A percentile compares a stretch with the other conserved stretches of the same genome.
Evolutionary conservation across 495 filamentous ascomycete species (phyloP).

Genomic region (Neurospora sp.): DNA sequence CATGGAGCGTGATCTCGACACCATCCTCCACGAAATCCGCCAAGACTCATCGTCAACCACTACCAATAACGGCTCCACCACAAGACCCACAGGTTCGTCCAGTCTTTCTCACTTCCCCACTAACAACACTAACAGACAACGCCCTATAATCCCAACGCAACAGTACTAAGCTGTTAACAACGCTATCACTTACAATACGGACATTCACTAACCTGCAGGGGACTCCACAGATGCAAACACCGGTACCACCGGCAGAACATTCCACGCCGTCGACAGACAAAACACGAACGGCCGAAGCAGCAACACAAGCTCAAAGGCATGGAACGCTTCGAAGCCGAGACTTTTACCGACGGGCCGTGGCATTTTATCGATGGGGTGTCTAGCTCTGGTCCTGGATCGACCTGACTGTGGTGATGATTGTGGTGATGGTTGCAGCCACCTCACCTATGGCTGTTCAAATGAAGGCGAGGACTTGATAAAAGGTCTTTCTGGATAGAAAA

Average conservation of each 20-base stretch:
- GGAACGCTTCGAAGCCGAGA: background rate
- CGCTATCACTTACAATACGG: background rate
- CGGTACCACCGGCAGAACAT: background rate
- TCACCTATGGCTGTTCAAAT: background rate
- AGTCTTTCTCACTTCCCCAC: too few species aligned
- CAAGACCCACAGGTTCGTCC: background rate
- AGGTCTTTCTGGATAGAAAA: background rate
- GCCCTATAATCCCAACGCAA: rapidly evolving
- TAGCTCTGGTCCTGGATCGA: background rate
- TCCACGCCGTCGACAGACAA: background rate
- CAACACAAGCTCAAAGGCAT: background rate
- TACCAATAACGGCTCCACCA: background rate
- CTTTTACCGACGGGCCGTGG: background rate
- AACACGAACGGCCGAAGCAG: background rate
- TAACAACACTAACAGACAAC: background rate
- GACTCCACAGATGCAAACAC: background rate
- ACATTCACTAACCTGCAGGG: background rate
- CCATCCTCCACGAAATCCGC: background rate
- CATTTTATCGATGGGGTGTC: background rate
- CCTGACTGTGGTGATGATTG: background rate
- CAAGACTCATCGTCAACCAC: background rate
- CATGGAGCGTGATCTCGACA: background rate
- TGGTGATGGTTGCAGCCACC: background rate
- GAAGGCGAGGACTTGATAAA: background rate
- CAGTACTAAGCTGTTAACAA: rapidly evolving